phyloP scores from a whole-genome alignment of 176 grass and related monocot genomes.

The Triticum monococcum region DNA sequence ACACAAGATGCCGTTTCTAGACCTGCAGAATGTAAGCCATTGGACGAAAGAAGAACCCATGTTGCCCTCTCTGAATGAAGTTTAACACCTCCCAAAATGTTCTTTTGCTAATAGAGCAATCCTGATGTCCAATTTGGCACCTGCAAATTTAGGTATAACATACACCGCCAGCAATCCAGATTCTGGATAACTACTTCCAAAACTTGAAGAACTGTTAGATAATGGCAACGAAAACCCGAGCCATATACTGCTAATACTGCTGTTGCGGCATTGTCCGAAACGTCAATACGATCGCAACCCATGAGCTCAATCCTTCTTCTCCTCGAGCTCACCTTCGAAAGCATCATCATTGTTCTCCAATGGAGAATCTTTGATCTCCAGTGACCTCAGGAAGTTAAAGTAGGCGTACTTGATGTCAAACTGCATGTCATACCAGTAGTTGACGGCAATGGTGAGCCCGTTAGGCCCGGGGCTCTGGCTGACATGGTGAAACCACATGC shows the following conservation, averaged over 20 bases:
- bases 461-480: slow-evolving; percentile 80
- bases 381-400: slow-evolving; percentile 75
- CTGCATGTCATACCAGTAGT: slow-evolving; percentile 99
- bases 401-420: slow-evolving; percentile 98
- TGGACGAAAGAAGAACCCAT: not conserved
- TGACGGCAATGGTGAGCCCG: slow-evolving; percentile 83
- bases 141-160: slow-evolving; percentile 11
- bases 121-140: not conserved
- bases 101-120: not conserved
- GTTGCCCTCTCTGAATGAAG: not conserved
- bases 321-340: slow-evolving; percentile 18
- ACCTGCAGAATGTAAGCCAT: not conserved
- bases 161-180: not conserved
- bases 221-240: not conserved
- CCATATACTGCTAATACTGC: not conserved
- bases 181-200: not conserved
- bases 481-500: slow-evolving; percentile 99
- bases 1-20: not conserved
- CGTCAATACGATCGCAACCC: not conserved
- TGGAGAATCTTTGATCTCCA: slow-evolving; percentile 23
- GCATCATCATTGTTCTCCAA: not conserved
- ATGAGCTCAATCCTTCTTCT: not conserved
- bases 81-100: not conserved
- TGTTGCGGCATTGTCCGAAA: not conserved
- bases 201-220: not conserved